phyloP scores from a whole-genome alignment of 352 stramenopile genomes.

The Globisporangium camurandrum region DNA sequence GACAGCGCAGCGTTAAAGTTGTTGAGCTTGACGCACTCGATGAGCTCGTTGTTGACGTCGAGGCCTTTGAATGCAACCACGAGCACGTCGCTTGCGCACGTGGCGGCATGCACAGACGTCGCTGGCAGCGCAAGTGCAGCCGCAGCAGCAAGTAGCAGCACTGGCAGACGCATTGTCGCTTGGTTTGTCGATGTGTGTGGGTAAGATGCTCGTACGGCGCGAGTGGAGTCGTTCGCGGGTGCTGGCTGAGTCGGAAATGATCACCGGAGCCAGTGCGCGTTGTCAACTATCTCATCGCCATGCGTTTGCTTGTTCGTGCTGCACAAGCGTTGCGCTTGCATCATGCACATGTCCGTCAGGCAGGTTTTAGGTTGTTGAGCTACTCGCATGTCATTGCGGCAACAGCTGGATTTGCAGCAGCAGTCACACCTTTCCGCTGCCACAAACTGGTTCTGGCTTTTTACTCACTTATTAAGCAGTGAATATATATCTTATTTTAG shows the following conservation, averaged over 20 bases:
- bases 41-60: conserved; percentile 36
- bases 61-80: conserved; percentile 39
- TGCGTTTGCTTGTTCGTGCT: not conserved
- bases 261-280: not conserved
- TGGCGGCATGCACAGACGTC: conserved; percentile 17
- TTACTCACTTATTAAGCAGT: no score
- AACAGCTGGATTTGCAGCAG: no score
- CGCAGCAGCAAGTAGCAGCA: conserved; percentile 4
- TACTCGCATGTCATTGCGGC: no score
- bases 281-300: conserved; percentile 1
- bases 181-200: not conserved
- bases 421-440: no score
- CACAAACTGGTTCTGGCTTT: no score
- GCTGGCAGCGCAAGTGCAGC: conserved; percentile 15
- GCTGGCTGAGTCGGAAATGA: not conserved
- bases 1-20: conserved; percentile 42
- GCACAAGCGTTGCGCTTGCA: not conserved
- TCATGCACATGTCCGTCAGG: not conserved
- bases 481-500: no score
- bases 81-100: conserved; percentile 34
- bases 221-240: not conserved
- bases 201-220: not conserved
- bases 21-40: conserved; percentile 42
- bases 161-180: not conserved
- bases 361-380: no score